These are phyloP conservation scores for Penicillium waksmanii DNA, from an alignment of 495 filamentous ascomycete species.

Conservation along the genomic window DNA sequence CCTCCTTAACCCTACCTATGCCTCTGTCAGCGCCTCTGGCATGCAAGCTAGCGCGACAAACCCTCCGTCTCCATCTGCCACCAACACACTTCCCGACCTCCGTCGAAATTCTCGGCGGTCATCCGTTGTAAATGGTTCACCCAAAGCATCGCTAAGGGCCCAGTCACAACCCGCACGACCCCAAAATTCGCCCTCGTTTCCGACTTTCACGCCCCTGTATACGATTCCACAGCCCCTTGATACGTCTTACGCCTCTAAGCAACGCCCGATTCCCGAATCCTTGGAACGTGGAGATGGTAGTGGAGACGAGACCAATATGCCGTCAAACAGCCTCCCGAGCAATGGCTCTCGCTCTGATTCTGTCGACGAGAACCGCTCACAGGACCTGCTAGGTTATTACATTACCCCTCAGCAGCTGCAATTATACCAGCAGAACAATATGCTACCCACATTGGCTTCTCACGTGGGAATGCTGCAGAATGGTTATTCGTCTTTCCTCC, in stretches of 20 bases:
- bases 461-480: conserved; percentile 54
- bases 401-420: conserved; percentile 60
- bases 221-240: conserved; percentile 38
- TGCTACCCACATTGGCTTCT: conserved; percentile 48
- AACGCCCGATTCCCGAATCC: conserved; percentile 36
- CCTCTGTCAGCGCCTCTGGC: conserved; percentile 44
- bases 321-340: conserved; percentile 43
- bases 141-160: conserved; percentile 57
- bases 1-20: conserved; percentile 54
- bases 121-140: conserved; percentile 55
- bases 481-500: conserved; percentile 49
- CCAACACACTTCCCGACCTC: conserved; percentile 55
- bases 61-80: conserved; percentile 65
- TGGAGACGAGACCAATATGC: conserved; percentile 43
- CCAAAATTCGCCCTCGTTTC: conserved; percentile 47
- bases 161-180: conserved; percentile 69
- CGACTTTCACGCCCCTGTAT: conserved; percentile 43
- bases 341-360: conserved; percentile 44
- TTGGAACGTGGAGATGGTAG: conserved; percentile 43
- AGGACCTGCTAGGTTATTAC: conserved; percentile 71
- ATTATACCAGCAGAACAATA: conserved; percentile 48
- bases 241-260: conserved; percentile 40
- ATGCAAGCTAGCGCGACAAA: conserved; percentile 60
- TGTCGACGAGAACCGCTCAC: conserved; percentile 50
- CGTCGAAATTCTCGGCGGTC: conserved; percentile 61